Conservation (phyloP, 2,329 filamentous ascomycete genomes). For the Fusarium begoniae region DNA sequence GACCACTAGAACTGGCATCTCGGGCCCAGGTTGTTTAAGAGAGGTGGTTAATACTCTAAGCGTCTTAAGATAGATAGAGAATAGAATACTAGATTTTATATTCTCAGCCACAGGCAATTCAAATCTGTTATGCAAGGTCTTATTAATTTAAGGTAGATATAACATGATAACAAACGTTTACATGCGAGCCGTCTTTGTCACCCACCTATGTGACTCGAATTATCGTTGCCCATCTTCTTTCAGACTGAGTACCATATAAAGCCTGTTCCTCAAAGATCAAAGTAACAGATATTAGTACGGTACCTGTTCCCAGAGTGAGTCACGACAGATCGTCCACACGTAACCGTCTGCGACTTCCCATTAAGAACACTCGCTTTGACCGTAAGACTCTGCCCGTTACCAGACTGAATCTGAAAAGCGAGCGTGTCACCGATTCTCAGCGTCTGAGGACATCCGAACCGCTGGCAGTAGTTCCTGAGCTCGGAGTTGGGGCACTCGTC, state of each 20-base stretch:
- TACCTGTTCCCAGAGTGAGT: neutral
- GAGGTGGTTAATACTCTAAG: no score
- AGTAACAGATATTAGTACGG: neutral
- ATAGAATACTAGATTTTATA: neutral
- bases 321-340: neutral
- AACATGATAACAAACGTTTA: neutral
- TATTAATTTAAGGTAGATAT: neutral
- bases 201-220: accelerated
- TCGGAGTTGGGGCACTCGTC: neutral
- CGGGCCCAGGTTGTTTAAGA: neutral
- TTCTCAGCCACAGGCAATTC: neutral
- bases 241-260: accelerated
- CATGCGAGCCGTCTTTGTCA: neutral
- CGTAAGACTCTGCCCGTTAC: neutral
- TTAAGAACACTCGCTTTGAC: neutral
- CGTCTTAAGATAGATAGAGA: neutral
- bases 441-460: neutral
- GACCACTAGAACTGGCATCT: neutral
- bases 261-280: neutral
- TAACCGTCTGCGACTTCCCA: neutral
- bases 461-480: neutral
- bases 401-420: neutral
- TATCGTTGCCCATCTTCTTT: accelerated
- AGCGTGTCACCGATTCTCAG: neutral
- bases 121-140: neutral